Evolutionary conservation across 352 stramenopile genomes (phyloP).

Genomic region (Globisporangium irregulare): DNA sequence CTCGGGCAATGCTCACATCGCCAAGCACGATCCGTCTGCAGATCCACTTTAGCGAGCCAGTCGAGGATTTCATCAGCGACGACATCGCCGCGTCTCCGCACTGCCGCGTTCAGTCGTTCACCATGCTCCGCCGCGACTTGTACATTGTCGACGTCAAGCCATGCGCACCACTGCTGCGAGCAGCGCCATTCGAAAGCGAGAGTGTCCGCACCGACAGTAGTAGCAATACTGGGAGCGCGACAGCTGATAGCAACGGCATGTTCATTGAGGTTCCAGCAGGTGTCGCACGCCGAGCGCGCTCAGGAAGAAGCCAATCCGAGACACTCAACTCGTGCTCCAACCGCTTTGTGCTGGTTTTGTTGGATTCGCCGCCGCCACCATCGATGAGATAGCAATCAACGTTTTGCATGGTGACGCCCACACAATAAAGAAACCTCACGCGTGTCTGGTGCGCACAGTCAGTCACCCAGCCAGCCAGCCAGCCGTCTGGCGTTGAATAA

Average conservation of each 20-base stretch:
- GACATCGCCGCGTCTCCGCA: conserved; percentile 30
- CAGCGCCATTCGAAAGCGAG: neutral
- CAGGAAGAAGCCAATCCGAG: neutral
- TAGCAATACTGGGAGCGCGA: neutral
- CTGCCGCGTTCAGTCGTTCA: conserved; percentile 34
- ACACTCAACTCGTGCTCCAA: conserved; percentile 14
- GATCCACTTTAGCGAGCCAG: conserved; percentile 70
- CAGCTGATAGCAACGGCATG: neutral
- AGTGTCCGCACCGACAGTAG: neutral
- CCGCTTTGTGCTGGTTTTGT: conserved; percentile 7
- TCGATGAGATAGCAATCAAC: neutral
- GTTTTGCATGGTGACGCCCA: neutral
- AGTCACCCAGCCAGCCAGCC: neutral
- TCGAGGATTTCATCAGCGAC: conserved; percentile 58
- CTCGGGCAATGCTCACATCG: conserved; percentile 3
- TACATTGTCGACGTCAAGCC: conserved; percentile 22
- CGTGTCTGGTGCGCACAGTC: neutral
- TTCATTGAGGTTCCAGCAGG: conserved; percentile 17
- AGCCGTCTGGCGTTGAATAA: neutral
- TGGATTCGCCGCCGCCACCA: neutral
- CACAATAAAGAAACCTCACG: neutral
- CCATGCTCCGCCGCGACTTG: conserved; percentile 41
- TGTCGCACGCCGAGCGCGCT: conserved; percentile 12
- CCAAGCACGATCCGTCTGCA: conserved; percentile 25
- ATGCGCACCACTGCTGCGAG: neutral